phyloP scores from a whole-genome alignment of 2,329 filamentous ascomycete species.

The Aspergillus neotritici region DNA sequence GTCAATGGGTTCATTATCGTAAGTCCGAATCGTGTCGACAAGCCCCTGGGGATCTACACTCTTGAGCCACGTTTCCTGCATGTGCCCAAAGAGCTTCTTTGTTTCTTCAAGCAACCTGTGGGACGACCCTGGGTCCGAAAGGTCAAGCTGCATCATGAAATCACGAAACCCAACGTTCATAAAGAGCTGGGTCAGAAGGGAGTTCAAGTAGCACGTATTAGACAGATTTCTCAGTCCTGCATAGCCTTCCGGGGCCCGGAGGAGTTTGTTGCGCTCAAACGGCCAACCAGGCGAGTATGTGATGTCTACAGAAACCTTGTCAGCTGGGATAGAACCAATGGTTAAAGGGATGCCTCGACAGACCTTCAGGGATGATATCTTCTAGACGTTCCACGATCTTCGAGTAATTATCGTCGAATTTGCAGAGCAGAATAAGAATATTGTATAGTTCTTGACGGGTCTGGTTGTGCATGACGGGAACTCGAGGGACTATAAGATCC shows the following conservation, averaged over 20 bases:
- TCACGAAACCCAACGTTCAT: slow-evolving; percentile 86
- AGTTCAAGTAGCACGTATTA: slow-evolving; percentile 97
- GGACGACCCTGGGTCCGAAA: slow-evolving; percentile 50
- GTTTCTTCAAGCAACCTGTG: slow-evolving; percentile 71
- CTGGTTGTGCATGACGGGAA: slow-evolving; percentile 49
- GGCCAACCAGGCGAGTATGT: slow-evolving; percentile 55
- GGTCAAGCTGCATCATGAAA: slow-evolving; percentile 67
- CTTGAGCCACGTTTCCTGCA: slow-evolving; percentile 76
- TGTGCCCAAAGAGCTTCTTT: slow-evolving; percentile 72
- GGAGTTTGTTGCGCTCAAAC: slow-evolving; percentile 61
- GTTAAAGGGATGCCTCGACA: slow-evolving; percentile 20
- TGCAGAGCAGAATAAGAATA: slow-evolving; percentile 54
- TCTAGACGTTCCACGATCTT: slow-evolving; percentile 50
- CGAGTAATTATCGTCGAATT: slow-evolving; percentile 46
- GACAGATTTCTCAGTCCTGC: slow-evolving; percentile 87
- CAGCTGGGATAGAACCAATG: slow-evolving; percentile 13
- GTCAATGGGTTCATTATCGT: slow-evolving; percentile 77
- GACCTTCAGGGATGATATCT: slow-evolving; percentile 48
- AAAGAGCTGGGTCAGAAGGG: slow-evolving; percentile 86
- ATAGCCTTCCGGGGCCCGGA: slow-evolving; percentile 75
- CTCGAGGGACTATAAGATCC: slow-evolving; percentile 27
- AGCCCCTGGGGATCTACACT: slow-evolving; percentile 68
- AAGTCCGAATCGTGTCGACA: slow-evolving; percentile 71
- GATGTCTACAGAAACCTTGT: slow-evolving; percentile 45
- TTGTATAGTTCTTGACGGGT: slow-evolving; percentile 58